Base-by-base conservation (phyloP, 306 rosid genomes). In the Casuarina equisetifolia region DNA sequence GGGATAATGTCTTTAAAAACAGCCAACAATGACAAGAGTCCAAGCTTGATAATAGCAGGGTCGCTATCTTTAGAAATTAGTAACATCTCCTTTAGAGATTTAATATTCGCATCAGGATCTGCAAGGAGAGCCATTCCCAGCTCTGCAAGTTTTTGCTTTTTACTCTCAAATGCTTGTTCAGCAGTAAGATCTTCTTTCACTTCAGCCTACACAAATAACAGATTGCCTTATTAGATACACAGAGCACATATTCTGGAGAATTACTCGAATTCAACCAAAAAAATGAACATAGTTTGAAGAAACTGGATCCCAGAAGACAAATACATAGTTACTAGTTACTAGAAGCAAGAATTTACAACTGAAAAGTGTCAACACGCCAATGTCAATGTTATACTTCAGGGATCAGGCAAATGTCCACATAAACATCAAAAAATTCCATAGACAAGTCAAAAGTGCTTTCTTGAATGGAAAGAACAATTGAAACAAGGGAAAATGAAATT, bases 1-100 rank as follows among this genome's bases (percentile, higher is more conserved):
- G 97, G 99, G 75, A 92, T 83, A 74, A 95, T 89, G 83, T 92
- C 99, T 85, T 89, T 95, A 80, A 92, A 92, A 77, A 91, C 96
- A 75, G 97, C 96, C 81, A 91, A 87, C 78, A 95, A 89, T 68
- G 99, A 95, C 59, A 91, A 91, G 66, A 92, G 93, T 84, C 97
- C 97, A 67, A 95, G 97, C 85, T 90, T 92, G 82, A 87, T 90
- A 43, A 92, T 80, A 76, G 88, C 85, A 72, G 54, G 88, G 83
- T 95, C 89, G 6, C 70, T 84, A 61, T 92, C 97, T 77, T 84
- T 91, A 76, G 89, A 84, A 25, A 95, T 69, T 74, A 88, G 97
- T 46, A 95, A 67, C 86, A 92, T 86, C 53, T 95, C 99, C 82
- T 89, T 95, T 85, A 95, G 79, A 72, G 82, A 85, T 75, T 88